These are phyloP conservation scores for Xylaria castorea DNA, from an alignment of 495 filamentous ascomycete species.

Conservation along the genomic window DNA sequence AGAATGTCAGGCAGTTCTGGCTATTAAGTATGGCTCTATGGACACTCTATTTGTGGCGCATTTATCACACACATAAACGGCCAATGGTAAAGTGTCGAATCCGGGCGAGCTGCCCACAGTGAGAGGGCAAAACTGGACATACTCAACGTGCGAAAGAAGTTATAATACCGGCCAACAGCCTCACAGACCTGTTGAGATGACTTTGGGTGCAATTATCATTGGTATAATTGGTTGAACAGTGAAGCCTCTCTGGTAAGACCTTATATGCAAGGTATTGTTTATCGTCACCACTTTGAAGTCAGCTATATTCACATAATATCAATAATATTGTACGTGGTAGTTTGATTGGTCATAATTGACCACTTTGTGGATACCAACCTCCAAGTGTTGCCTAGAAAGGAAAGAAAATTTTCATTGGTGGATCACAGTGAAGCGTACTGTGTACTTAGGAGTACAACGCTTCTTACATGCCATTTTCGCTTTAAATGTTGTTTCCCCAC, in stretches of 20 bases:
- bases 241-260: neutral
- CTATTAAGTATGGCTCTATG: neutral
- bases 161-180: neutral
- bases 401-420: constrained; percentile 8
- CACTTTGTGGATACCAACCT: neutral
- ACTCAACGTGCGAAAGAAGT: too few relatives aligned
- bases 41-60: neutral
- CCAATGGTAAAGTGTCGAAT: neutral
- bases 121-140: neutral
- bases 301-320: neutral
- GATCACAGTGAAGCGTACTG: constrained; percentile 14
- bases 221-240: neutral
- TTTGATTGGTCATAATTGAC: neutral
- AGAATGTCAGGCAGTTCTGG: neutral
- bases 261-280: neutral
- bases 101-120: neutral
- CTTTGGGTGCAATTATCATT: neutral
- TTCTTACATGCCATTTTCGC: constrained; percentile 4
- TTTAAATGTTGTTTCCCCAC: constrained; percentile 12
- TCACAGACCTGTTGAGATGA: neutral
- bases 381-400: neutral
- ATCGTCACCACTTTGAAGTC: neutral
- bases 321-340: neutral
- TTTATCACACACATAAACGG: neutral
- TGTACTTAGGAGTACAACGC: constrained; percentile 22